A percentile compares a stretch with the other conserved stretches of the same genome.
Conservation (phyloP, 1,284 basidiomycete genomes). For the Kwoniella shivajii region DNA sequence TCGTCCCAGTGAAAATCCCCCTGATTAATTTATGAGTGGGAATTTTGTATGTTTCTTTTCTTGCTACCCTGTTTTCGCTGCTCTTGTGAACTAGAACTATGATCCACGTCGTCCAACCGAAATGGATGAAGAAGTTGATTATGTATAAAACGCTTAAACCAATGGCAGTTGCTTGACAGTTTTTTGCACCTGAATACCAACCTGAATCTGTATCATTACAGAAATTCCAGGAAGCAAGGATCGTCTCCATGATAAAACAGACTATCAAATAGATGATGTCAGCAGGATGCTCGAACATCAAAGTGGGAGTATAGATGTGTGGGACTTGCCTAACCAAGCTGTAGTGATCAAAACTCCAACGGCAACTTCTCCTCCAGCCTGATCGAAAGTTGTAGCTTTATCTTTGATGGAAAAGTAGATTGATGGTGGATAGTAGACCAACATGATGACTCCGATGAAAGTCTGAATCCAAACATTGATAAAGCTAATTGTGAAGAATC, state of each 20-base stretch:
- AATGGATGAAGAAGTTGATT: background rate
- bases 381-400: constrained; percentile 6
- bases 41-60: constrained; percentile 6
- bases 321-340: constrained; percentile 12
- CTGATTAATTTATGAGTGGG: constrained; percentile 7
- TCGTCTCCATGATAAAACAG: background rate
- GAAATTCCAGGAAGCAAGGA: background rate
- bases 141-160: constrained; percentile 2
- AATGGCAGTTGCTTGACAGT: background rate
- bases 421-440: constrained; percentile 16
- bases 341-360: constrained; percentile 8
- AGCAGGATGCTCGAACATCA: background rate
- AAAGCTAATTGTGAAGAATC: background rate
- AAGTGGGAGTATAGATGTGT: too few species aligned
- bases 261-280: background rate
- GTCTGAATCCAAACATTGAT: constrained; percentile 2
- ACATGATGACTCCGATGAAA: background rate
- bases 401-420: constrained; percentile 10
- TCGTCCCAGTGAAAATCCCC: background rate
- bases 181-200: background rate
- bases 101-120: constrained; percentile 11
- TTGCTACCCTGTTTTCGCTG: background rate
- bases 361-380: constrained; percentile 17
- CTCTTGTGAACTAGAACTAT: background rate
- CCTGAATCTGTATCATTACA: constrained; percentile 8